Evolutionary conservation across 768 basidiomycete genomes (phyloP).

Genomic region (Megacollybia marginata): DNA sequence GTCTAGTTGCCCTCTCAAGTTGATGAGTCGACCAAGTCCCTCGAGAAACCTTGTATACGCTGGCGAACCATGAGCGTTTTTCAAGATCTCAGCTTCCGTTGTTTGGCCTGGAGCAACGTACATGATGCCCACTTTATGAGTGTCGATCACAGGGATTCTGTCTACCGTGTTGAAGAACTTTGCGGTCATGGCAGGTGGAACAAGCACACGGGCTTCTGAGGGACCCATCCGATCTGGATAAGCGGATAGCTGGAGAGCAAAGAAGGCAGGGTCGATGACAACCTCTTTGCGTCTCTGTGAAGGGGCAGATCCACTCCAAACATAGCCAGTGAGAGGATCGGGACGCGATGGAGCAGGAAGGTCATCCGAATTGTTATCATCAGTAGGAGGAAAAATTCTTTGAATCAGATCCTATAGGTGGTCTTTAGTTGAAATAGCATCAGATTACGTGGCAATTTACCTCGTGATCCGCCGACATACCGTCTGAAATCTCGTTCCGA

Average conservation of each 20-base stretch:
- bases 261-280: slow-evolving; percentile 74
- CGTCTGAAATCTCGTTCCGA: slow-evolving; percentile 10
- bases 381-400: slow-evolving; percentile 10
- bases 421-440: neutral
- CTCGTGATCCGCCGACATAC: too few species aligned
- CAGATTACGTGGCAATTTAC: too few species aligned
- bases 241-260: slow-evolving; percentile 81
- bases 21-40: slow-evolving; percentile 82
- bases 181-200: slow-evolving; percentile 46
- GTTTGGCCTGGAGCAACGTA: slow-evolving; percentile 93
- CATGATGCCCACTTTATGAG: slow-evolving; percentile 92
- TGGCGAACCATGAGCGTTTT: slow-evolving; percentile 88
- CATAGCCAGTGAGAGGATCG: slow-evolving; percentile 75
- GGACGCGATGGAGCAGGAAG: slow-evolving; percentile 30
- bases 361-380: slow-evolving; percentile 8
- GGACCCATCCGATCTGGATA: slow-evolving; percentile 37
- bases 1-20: slow-evolving; percentile 83
- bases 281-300: slow-evolving; percentile 88
- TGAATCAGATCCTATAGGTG: slow-evolving; percentile 2
- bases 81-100: slow-evolving; percentile 77
- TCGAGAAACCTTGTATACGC: slow-evolving; percentile 92
- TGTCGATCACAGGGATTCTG: slow-evolving; percentile 89
- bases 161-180: slow-evolving; percentile 66
- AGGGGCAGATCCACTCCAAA: slow-evolving; percentile 82
- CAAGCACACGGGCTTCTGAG: slow-evolving; percentile 35